Evolutionary conservation across 2,329 filamentous ascomycete species (phyloP), one percentile per base, ranked within the genome.

Genomic region (Elsinoe fawcettii): DNA sequence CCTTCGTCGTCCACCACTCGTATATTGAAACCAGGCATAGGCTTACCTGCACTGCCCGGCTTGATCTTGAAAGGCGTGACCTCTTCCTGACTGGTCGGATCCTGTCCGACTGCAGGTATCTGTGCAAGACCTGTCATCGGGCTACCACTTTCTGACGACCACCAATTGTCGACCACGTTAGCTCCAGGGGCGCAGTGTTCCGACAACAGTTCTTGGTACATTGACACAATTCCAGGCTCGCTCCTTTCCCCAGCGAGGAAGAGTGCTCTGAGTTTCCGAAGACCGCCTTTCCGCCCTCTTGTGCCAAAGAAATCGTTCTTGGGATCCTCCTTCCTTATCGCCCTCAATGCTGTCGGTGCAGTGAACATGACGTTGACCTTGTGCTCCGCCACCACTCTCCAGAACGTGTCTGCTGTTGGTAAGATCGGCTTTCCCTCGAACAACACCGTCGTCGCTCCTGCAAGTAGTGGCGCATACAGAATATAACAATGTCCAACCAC

Each of bases 391-490:
- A 95, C 58, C 16, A 96, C 82, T 2, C 90, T 79, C 91, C 91
- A 97, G 69, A 96, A 93, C 0, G 87, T 86, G 5, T 88, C 86
- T 0, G 90, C 87, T 64, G 96, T 85, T 0, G 91, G 91, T 0
- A 90, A 96, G 11, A 96, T 78, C 0, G 91, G 91, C 63, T 96
- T 96, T n/a, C 91, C 92, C 73, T 96, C 91, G 69, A 90, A 96
- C 0, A 96, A 76, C 1, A 96, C 82, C 0, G 90, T 95, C 1
- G 90, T 85, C 1, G 91, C 90, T 4, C 91, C 91, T 0, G 86
- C 83, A 1, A 96, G 80, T 5, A 97, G 80, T 11, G 91, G 91
- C 3, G 83, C 91, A 67, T 96, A 96, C 11, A 96, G 76, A 61
- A 96, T 96, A 68, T 93, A 96, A 5, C 84, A 87, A 67, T 90